Percentiles rank a stretch among this genome's conserved stretches.
Conservation (phyloP, 305 asterid species). For the Fraxinus nigra region DNA sequence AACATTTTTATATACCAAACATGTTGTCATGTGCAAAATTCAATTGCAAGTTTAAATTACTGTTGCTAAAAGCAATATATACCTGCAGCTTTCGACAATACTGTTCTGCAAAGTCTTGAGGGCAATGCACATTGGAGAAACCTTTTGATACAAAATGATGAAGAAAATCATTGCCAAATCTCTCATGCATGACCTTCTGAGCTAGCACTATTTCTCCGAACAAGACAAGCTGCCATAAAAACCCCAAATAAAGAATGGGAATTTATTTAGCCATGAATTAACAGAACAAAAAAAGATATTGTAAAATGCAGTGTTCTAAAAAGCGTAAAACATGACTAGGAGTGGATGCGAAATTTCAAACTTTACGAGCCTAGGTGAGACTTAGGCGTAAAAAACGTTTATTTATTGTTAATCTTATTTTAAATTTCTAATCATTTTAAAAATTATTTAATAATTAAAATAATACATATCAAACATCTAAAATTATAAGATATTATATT, state of each 20-base stretch:
- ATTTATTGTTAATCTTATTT: too few species aligned
- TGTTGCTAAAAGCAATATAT: conserved; percentile 3
- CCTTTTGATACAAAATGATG: conserved; percentile 67
- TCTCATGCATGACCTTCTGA: conserved; percentile 92
- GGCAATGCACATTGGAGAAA: conserved; percentile 61
- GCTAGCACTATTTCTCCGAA: conserved; percentile 80
- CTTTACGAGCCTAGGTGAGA: too few species aligned
- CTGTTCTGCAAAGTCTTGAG: conserved; percentile 81
- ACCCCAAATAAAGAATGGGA: conserved; percentile 12
- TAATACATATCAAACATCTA: too few species aligned
- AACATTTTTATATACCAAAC: neutral
- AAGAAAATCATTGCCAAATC: conserved; percentile 77
- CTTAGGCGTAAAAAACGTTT: too few species aligned
- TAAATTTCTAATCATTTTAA: too few species aligned
- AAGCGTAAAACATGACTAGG: too few species aligned
- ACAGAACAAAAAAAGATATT: neutral
- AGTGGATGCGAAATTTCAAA: too few species aligned
- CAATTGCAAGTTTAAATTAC: neutral
- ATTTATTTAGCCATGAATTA: neutral
- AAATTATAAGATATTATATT: too few species aligned
- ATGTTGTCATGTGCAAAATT: neutral
- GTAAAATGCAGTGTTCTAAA: neutral
- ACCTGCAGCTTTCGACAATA: conserved; percentile 90
- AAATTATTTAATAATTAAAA: too few species aligned
- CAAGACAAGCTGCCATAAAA: conserved; percentile 56